phyloP scores from a whole-genome alignment of 2,329 filamentous ascomycete genomes.

The Chaetomiaceae sp. region DNA sequence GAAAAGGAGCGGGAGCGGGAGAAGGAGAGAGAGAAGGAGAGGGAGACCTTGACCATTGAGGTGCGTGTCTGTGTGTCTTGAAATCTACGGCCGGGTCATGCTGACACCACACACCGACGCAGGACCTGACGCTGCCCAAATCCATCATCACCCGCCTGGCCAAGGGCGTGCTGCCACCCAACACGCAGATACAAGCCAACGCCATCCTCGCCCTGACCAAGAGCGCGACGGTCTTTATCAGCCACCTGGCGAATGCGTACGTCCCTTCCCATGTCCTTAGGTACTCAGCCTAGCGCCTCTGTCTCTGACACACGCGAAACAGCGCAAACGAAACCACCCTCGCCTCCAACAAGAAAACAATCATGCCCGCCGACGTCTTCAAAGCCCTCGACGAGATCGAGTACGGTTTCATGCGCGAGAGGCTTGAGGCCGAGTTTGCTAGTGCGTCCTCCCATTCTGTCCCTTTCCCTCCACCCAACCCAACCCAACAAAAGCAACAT shows the following conservation, averaged over 20 bases:
- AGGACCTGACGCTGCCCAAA: slow-evolving; percentile 69
- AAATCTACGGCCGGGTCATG: too few relatives aligned
- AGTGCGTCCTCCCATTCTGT: slow-evolving; percentile 46
- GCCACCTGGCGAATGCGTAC: slow-evolving; percentile 70
- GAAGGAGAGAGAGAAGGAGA: slow-evolving; percentile 30
- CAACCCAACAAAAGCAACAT: neutral
- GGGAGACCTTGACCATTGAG: slow-evolving; percentile 48
- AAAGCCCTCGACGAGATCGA: slow-evolving; percentile 73
- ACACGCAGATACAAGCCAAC: slow-evolving; percentile 80
- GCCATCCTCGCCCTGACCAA: slow-evolving; percentile 75
- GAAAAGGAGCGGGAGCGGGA: slow-evolving; percentile 29
- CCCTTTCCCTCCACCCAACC: neutral
- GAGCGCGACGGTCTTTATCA: slow-evolving; percentile 79
- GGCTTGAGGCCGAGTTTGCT: slow-evolving; percentile 69
- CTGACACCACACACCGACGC: slow-evolving; percentile 13
- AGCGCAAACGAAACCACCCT: slow-evolving; percentile 71
- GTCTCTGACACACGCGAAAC: neutral
- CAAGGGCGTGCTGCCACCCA: slow-evolving; percentile 73
- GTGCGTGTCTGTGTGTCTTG: too few relatives aligned
- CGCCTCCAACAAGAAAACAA: slow-evolving; percentile 68
- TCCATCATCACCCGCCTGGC: slow-evolving; percentile 76
- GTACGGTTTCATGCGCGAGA: slow-evolving; percentile 63
- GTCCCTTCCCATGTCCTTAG: too few relatives aligned
- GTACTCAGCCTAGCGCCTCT: neutral
- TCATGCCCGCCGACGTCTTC: slow-evolving; percentile 70